Evolutionary conservation across 768 basidiomycete genomes (phyloP).

Genomic region (Rhodotorula kratochvilovae): DNA sequence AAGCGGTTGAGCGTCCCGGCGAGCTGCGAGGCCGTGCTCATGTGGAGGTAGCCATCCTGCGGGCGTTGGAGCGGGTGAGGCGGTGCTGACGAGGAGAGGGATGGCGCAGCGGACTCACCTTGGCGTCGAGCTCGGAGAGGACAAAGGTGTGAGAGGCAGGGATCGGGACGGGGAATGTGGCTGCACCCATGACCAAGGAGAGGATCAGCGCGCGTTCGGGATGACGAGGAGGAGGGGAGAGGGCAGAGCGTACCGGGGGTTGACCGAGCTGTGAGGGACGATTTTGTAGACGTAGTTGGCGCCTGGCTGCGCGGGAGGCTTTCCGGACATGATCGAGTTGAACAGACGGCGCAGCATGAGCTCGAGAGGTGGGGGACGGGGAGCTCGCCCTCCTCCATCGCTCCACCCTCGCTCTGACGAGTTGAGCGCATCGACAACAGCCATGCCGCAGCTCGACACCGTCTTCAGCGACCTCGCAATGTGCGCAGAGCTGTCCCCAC

Average conservation of each 20-base stretch:
- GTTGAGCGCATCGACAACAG: too few relatives aligned
- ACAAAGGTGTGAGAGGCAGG: constrained; percentile 44
- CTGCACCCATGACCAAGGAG: background rate
- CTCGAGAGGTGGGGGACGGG: background rate
- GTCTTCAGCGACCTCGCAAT: background rate
- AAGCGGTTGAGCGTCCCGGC: constrained; percentile 46
- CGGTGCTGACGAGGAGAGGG: background rate
- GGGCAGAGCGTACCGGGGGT: constrained; percentile 12
- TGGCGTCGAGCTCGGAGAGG: constrained; percentile 44
- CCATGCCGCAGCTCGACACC: background rate
- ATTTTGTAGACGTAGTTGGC: constrained; percentile 46
- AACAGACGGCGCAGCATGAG: background rate
- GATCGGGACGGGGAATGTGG: constrained; percentile 44
- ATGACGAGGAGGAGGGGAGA: background rate
- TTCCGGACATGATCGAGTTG: background rate
- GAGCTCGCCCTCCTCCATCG: background rate
- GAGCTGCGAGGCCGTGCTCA: constrained; percentile 43
- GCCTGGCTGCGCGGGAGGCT: background rate
- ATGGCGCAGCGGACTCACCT: constrained; percentile 10
- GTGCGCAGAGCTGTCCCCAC: background rate
- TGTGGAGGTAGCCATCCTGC: constrained; percentile 48
- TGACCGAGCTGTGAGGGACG: constrained; percentile 41
- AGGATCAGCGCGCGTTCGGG: too few relatives aligned
- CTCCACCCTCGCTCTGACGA: background rate
- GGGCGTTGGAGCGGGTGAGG: too few relatives aligned